These are phyloP conservation scores for Aristolochia californica DNA, from an alignment of 164 flowering plant species.

Conservation along the genomic window DNA sequence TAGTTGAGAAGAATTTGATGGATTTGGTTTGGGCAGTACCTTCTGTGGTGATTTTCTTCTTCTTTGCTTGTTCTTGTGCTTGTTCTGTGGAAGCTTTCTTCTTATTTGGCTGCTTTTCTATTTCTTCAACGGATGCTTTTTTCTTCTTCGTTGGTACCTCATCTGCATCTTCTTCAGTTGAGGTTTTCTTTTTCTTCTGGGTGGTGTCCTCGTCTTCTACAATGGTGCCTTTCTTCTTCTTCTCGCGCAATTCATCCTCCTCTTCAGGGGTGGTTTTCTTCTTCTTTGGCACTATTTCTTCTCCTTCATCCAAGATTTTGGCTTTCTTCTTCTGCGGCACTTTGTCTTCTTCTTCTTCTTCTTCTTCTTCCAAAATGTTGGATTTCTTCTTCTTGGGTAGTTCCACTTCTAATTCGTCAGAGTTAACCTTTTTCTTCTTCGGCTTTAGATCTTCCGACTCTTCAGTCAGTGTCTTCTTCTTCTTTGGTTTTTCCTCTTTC, in stretches of 20 bases:
- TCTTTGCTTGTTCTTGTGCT: constrained; percentile 5
- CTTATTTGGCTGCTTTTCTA: not conserved
- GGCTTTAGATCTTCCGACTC: not conserved
- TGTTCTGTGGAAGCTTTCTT: not conserved
- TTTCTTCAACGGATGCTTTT: not conserved
- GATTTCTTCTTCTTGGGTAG: not conserved
- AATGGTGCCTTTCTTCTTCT: not conserved
- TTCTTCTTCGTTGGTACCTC: not conserved
- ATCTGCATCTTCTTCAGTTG: not conserved
- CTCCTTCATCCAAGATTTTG: not conserved
- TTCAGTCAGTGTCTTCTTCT: not conserved
- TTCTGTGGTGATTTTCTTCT: constrained; percentile 4
- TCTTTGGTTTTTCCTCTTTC: constrained; percentile 1
- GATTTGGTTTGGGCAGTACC: constrained; percentile 15
- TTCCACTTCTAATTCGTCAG: not conserved
- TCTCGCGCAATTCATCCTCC: not conserved
- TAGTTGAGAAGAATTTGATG: constrained; percentile 18
- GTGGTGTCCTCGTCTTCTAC: not conserved
- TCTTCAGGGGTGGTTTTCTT: constrained; percentile 1
- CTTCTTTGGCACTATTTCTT: constrained; percentile 1
- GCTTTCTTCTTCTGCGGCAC: not conserved
- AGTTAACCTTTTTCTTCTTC: not conserved
- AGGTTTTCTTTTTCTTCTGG: not conserved
- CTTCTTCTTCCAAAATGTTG: not conserved
- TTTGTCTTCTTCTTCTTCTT: not conserved